Conservation (phyloP, 257 asterid genomes). For the Solanum chiquidenum region DNA sequence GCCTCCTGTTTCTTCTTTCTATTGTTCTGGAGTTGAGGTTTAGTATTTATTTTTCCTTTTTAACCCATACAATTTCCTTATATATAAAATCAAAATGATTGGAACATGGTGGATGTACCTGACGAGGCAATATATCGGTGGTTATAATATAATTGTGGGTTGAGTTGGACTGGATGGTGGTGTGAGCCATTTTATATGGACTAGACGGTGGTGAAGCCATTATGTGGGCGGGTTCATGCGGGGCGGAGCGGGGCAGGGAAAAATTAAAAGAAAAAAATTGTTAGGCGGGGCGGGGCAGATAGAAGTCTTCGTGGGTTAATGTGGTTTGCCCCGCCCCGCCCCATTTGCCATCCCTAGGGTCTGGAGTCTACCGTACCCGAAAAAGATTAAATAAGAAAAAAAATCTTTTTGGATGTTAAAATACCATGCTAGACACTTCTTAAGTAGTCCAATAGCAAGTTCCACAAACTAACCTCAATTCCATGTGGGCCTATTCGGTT, state of each 20-base stretch:
- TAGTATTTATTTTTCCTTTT: neutral
- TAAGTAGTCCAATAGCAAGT: neutral
- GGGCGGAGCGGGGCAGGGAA: too few species aligned
- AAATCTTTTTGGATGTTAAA: neutral
- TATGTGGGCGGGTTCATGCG: too few species aligned
- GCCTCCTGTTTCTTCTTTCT: neutral
- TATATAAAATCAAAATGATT: too few species aligned
- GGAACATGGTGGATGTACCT: neutral
- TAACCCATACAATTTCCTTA: neutral
- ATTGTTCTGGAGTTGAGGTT: too few species aligned
- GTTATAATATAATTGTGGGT: neutral
- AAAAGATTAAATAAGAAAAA: neutral
- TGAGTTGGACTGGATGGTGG: neutral
- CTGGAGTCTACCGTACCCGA: neutral
- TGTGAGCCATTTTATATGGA: neutral
- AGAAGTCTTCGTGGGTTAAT: neutral
- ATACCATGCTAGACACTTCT: neutral
- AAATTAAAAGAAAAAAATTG: too few species aligned
- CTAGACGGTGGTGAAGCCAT: too few species aligned
- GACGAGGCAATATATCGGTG: neutral
- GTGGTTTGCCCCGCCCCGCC: too few species aligned
- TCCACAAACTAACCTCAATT: constrained; percentile 53
- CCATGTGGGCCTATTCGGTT: constrained; percentile 79
- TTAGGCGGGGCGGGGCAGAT: neutral
- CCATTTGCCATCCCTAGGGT: too few species aligned